Evolutionary conservation across 192 early-diverging fungal species (phyloP).

Genomic region (Funneliformis mosseae): DNA sequence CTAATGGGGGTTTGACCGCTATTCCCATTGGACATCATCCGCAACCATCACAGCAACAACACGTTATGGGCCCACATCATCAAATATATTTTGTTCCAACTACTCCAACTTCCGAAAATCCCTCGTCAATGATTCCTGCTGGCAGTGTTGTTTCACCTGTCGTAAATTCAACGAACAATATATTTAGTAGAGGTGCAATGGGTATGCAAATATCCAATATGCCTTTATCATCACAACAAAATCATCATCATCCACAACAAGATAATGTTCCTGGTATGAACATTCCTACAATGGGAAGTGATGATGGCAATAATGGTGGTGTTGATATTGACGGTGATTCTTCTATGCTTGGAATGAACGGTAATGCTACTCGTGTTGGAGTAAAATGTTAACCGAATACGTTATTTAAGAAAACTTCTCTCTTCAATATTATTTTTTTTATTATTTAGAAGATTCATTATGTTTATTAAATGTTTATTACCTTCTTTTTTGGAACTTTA

Average conservation of each 20-base stretch:
- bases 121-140: not conserved
- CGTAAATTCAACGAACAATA: not conserved
- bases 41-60: not conserved
- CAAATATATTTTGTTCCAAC: not conserved
- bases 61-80: conserved; percentile 1
- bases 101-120: not conserved
- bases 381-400: not conserved
- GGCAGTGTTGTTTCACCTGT: not conserved
- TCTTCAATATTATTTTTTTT: too few relatives aligned
- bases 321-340: not conserved
- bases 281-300: conserved; percentile 13
- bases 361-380: not conserved
- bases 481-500: too few relatives aligned
- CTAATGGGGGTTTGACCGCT: conserved; percentile 3
- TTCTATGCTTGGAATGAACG: conserved; percentile 1
- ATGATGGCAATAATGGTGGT: conserved; percentile 11
- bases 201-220: conserved; percentile 6
- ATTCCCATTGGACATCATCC: not conserved
- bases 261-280: conserved; percentile 22
- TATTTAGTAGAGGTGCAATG: not conserved
- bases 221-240: not conserved
- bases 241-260: not conserved
- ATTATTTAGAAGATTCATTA: too few relatives aligned
- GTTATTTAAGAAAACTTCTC: too few relatives aligned
- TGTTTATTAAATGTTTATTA: too few relatives aligned